A percentile compares a stretch with the other conserved stretches of the same genome.
These are phyloP conservation scores for Isochrysis galbana DNA, from an alignment of 78 protist species.

Conservation along the genomic window DNA sequence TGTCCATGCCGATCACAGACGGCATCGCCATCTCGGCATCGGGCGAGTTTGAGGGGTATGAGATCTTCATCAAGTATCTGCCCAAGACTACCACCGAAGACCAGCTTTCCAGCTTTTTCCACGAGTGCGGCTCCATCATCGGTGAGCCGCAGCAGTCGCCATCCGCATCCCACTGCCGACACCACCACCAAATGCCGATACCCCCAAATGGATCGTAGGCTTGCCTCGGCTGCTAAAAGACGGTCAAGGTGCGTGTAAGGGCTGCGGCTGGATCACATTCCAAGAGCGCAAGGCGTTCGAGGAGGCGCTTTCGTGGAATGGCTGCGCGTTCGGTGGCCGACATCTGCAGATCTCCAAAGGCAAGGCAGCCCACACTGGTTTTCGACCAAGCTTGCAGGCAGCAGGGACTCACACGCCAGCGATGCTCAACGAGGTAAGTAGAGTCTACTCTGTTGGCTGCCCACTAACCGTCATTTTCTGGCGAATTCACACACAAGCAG, in stretches of 20 bases:
- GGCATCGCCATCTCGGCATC: background rate
- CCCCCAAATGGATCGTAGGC: too few relatives aligned
- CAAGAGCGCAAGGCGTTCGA: background rate
- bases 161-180: too few relatives aligned
- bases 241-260: background rate
- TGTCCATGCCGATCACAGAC: background rate
- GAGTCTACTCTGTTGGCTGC: too few relatives aligned
- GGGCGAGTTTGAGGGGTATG: background rate
- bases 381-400: background rate
- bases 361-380: background rate
- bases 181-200: too few relatives aligned
- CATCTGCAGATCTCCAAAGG: background rate
- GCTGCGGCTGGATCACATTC: slow-evolving; percentile 20
- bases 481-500: too few relatives aligned
- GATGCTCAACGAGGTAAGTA: background rate
- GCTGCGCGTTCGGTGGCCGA: background rate
- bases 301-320: background rate
- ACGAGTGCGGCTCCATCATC: background rate
- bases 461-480: too few relatives aligned
- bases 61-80: slow-evolving; percentile 24
- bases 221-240: background rate
- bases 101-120: background rate
- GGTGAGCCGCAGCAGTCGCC: too few relatives aligned
- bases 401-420: slow-evolving; percentile 32
- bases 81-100: background rate